Conservation (phyloP, 495 filamentous ascomycete species). For the Annulohypoxylon maeteangense region DNA sequence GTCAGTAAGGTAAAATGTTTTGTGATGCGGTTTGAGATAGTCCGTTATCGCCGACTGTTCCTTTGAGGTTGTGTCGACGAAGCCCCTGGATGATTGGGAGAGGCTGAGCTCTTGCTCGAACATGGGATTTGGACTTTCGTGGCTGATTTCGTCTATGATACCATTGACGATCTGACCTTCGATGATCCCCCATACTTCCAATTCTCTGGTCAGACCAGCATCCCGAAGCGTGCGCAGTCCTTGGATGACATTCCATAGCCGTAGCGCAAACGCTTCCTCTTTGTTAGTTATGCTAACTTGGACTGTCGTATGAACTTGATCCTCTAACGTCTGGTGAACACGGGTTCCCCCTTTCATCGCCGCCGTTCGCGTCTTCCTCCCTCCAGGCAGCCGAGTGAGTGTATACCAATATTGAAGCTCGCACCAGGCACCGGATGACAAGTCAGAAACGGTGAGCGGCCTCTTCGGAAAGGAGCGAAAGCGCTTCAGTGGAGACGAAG, state of each 20-base stretch:
- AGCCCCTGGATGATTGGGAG: conserved; percentile 41
- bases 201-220: conserved; percentile 84
- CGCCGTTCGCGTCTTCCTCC: conserved; percentile 74
- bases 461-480: conserved; percentile 83
- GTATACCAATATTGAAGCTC: conserved; percentile 94
- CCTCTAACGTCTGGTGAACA: conserved; percentile 85
- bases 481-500: conserved; percentile 65
- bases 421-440: conserved; percentile 92
- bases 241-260: conserved; percentile 92
- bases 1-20: conserved; percentile 80
- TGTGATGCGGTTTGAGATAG: conserved; percentile 70
- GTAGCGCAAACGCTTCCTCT: conserved; percentile 85
- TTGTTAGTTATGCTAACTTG: conserved; percentile 74
- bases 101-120: conserved; percentile 66
- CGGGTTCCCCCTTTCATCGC: conserved; percentile 84
- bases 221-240: conserved; percentile 80
- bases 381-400: conserved; percentile 72
- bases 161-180: conserved; percentile 88
- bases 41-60: conserved; percentile 46
- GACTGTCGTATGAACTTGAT: conserved; percentile 82
- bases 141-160: conserved; percentile 87
- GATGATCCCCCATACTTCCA: conserved; percentile 91
- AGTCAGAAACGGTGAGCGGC: conserved; percentile 87
- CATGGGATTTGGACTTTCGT: conserved; percentile 75
- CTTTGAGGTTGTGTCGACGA: conserved; percentile 17